These are phyloP conservation scores for Knoxdaviesia proteae DNA, from an alignment of 2,329 filamentous ascomycete species.

Conservation along the genomic window DNA sequence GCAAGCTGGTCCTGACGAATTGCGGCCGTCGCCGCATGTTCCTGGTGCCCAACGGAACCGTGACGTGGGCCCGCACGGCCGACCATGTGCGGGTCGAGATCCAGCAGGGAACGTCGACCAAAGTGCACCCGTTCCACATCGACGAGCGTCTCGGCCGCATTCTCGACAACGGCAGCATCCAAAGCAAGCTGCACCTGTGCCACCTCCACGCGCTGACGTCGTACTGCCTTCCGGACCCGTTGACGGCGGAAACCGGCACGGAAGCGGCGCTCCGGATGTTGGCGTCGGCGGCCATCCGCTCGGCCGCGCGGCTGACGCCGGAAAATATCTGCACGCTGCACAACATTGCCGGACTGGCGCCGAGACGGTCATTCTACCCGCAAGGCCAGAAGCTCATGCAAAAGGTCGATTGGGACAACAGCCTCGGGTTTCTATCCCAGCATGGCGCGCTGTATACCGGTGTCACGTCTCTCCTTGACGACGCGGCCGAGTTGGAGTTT, in stretches of 20 bases:
- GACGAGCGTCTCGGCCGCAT: slow-evolving; percentile 28
- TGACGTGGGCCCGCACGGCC: slow-evolving; percentile 4
- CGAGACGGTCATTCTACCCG: slow-evolving; percentile 23
- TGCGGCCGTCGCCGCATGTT: slow-evolving; percentile 13
- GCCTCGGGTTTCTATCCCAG: slow-evolving; percentile 20
- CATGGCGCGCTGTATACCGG: slow-evolving; percentile 18
- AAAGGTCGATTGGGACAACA: slow-evolving; percentile 18
- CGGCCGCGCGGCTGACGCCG: slow-evolving; percentile 18
- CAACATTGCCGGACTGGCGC: slow-evolving; percentile 19
- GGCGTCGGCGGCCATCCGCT: slow-evolving; percentile 23
- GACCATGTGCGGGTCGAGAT: slow-evolving; percentile 18
- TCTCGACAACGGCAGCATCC: slow-evolving; percentile 24
- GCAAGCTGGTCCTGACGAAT: slow-evolving; percentile 23
- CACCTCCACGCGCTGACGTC: slow-evolving; percentile 35
- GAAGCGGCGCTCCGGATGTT: slow-evolving; percentile 30
- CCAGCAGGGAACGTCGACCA: slow-evolving; percentile 3
- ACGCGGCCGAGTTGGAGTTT: background rate
- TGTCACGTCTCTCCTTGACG: slow-evolving; percentile 15
- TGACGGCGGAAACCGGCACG: slow-evolving; percentile 28
- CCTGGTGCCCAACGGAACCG: slow-evolving; percentile 14
- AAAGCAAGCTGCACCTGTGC: slow-evolving; percentile 27
- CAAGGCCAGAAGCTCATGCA: slow-evolving; percentile 20
- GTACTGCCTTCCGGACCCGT: slow-evolving; percentile 24
- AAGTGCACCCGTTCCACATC: slow-evolving; percentile 23
- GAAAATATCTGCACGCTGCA: slow-evolving; percentile 15